Evolutionary conservation across 2,329 filamentous ascomycete genomes (phyloP), one percentile per base, ranked within the genome.

Genomic region (Fusarium secorum): DNA sequence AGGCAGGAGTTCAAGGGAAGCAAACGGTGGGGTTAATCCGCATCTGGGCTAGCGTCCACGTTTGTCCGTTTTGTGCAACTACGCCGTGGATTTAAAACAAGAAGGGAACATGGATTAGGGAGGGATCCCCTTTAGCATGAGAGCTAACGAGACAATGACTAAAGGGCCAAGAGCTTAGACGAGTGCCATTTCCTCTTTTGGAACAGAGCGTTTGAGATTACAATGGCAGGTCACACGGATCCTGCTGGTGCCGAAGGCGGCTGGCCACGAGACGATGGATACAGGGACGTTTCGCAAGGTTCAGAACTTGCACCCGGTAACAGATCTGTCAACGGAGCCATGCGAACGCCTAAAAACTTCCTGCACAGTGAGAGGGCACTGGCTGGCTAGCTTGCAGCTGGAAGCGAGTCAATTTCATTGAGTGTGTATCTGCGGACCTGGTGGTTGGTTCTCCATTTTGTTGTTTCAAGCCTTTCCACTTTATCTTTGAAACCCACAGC

Each of bases 1-100:
- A 62, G 58, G 73, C 64, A 67, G 76, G 72, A 73, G 68, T 68
- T 46, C 72, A 73, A 59, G 61, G 67, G 59, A 60, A 62, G 45
- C 35, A 59, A 57, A 55, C 45, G 39, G 57, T 54, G 42, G 60
- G 46, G 41, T 71, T 66, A 71, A 17, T 15, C 72, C 55, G 7
- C 2, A 45, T 56, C 3, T 1, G 55, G 58, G 26, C 51, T 74
- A 64, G 74, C 60, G 35, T 17, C 9, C 28, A 55, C 52, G 38
- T 55, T 55, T 32, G 33, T 33, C 38, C 60, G 60, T 57, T 62
- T 60, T 52, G 62, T 63, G 49, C 33, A 63, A 48, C 33, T 30
- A 41, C 60, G 59, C 72, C 66, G 63, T 57, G 36, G 51, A 41
- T 38, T 55, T 71, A 65, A 75, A 75, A 74, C 71, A 75, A 57